Conservation (phyloP, 129 eudicot genomes). For the Heracleum sosnowskyi region DNA sequence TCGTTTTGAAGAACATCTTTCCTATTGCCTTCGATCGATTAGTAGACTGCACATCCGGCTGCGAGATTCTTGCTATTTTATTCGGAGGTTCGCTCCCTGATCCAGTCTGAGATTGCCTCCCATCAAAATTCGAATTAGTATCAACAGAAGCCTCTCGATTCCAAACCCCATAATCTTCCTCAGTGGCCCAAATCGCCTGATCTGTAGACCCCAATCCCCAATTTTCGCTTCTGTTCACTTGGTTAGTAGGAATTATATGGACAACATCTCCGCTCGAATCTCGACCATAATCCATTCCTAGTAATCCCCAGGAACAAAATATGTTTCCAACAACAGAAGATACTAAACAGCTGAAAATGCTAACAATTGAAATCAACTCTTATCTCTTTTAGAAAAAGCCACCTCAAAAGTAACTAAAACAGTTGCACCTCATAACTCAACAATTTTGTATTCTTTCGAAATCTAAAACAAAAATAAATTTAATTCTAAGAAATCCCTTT, state of each 20-base stretch:
- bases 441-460: background rate
- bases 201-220: constrained; percentile 6
- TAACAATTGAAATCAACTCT: constrained; percentile 9
- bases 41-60: constrained; percentile 29
- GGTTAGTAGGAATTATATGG: constrained; percentile 49
- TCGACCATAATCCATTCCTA: constrained; percentile 41
- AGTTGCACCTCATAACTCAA: constrained; percentile 1
- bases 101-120: constrained; percentile 31
- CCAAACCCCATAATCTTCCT: constrained; percentile 78
- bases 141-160: constrained; percentile 47
- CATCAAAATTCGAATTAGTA: constrained; percentile 34
- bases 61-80: constrained; percentile 60
- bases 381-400: background rate
- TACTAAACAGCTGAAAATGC: constrained; percentile 9
- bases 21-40: constrained; percentile 85
- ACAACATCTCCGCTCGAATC: constrained; percentile 57
- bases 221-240: constrained; percentile 30
- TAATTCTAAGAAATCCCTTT: background rate
- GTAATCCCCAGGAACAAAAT: constrained; percentile 5
- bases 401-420: background rate
- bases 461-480: background rate
- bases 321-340: constrained; percentile 17
- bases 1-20: constrained; percentile 83
- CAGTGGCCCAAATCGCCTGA: constrained; percentile 71
- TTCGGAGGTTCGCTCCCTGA: constrained; percentile 64